Conservation (phyloP, 1,139 yeast genomes). For the Candida albicans region DNA sequence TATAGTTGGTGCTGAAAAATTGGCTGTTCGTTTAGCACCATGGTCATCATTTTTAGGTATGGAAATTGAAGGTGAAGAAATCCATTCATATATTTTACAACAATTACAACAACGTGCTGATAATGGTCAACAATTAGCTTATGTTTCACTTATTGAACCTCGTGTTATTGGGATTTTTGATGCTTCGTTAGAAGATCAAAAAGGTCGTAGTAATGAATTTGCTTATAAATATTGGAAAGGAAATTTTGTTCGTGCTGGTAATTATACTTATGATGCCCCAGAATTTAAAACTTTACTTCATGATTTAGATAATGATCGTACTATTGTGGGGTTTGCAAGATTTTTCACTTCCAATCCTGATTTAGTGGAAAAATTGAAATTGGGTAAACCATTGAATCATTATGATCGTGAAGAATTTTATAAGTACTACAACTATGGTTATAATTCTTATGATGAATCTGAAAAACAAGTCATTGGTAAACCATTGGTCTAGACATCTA, state of each 20-base stretch:
- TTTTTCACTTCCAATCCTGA: constrained; percentile 55
- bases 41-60: constrained; percentile 46
- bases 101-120: constrained; percentile 41
- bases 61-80: constrained; percentile 33
- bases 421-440: constrained; percentile 23
- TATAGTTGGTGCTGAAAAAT: constrained; percentile 53
- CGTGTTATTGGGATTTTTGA: constrained; percentile 18
- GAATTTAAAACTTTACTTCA: constrained; percentile 19
- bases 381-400: constrained; percentile 41
- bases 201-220: constrained; percentile 31
- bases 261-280: constrained; percentile 30
- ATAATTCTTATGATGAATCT: constrained; percentile 25
- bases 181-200: constrained; percentile 14
- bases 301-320: constrained; percentile 35
- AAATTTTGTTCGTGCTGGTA: constrained; percentile 47
- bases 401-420: constrained; percentile 28
- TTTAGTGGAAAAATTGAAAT: constrained; percentile 43
- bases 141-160: constrained; percentile 54
- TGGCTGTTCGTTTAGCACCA: constrained; percentile 65
- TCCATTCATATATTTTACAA: constrained; percentile 34
- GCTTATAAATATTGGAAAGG: constrained; percentile 50
- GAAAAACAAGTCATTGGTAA: constrained; percentile 16
- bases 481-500: constrained; percentile 10
- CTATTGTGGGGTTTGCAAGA: constrained; percentile 48
- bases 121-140: constrained; percentile 45